Percentiles rank a stretch among this genome's conserved stretches.
Evolutionary conservation across 2,329 filamentous ascomycete genomes (phyloP).

Genomic region (Microcyclospora pomicola): DNA sequence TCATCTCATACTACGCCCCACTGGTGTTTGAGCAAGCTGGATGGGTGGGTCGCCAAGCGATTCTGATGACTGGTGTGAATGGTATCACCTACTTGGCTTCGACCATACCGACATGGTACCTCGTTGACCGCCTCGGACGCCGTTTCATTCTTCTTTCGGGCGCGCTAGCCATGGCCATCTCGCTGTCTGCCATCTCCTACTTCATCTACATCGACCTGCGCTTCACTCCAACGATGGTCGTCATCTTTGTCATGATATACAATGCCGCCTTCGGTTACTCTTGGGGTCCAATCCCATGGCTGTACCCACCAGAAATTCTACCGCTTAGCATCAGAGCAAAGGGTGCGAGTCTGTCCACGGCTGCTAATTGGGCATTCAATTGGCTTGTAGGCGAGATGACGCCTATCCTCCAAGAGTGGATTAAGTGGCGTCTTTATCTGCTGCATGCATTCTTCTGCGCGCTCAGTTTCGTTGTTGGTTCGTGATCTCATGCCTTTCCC

Average conservation of each 20-base stretch:
- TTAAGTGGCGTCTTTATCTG: constrained; percentile 87
- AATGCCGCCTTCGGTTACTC: constrained; percentile 92
- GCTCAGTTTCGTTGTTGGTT: constrained; percentile 88
- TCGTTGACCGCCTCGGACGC: constrained; percentile 84
- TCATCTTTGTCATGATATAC: constrained; percentile 94
- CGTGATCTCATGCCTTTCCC: constrained; percentile 30
- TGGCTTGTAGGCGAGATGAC: constrained; percentile 95
- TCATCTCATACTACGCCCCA: constrained; percentile 97
- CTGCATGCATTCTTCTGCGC: constrained; percentile 96
- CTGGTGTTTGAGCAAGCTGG: constrained; percentile 93
- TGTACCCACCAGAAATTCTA: constrained; percentile 97
- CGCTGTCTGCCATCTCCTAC: constrained; percentile 82
- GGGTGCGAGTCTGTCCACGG: constrained; percentile 89
- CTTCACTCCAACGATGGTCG: constrained; percentile 69
- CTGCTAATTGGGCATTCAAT: constrained; percentile 96
- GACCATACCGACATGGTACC: constrained; percentile 91
- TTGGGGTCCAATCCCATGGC: constrained; percentile 98
- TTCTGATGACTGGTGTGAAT: constrained; percentile 96
- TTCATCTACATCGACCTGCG: constrained; percentile 79
- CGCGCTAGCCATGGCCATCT: constrained; percentile 76
- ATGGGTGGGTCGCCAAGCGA: constrained; percentile 81
- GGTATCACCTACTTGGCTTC: constrained; percentile 80
- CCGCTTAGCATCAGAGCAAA: constrained; percentile 94
- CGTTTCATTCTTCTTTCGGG: constrained; percentile 81
- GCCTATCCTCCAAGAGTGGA: constrained; percentile 78